phyloP scores from a whole-genome alignment of 192 early-diverging fungal genomes.

The Entomortierella parvispora region DNA sequence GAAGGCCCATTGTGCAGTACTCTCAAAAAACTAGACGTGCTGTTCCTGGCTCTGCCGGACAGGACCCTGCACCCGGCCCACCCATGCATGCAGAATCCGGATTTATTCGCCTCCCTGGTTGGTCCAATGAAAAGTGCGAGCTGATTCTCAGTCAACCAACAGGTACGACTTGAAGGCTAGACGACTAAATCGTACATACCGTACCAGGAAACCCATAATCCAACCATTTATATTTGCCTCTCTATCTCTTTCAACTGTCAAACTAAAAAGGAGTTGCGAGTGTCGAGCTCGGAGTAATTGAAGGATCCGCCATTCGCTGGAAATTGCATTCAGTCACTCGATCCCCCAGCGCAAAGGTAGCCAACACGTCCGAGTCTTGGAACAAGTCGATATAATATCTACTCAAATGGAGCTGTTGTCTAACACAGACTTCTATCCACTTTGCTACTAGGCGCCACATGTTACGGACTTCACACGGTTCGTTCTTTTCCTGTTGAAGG shows the following conservation, averaged over 20 bases:
- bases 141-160: slow-evolving; percentile 38
- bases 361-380: not conserved
- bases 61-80: slow-evolving; percentile 4
- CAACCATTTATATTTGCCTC: not conserved
- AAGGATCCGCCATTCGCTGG: slow-evolving; percentile 25
- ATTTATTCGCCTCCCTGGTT: slow-evolving; percentile 26
- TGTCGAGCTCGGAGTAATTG: slow-evolving; percentile 24
- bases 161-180: slow-evolving; percentile 6
- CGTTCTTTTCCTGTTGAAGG: not conserved
- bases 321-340: slow-evolving; percentile 9
- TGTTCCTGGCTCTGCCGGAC: not conserved
- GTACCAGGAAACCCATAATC: not conserved
- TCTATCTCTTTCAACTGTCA: not conserved
- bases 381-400: no score
- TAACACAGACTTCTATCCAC: no score
- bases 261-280: slow-evolving; percentile 22
- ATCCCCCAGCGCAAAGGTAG: slow-evolving; percentile 38
- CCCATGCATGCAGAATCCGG: slow-evolving; percentile 31
- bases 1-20: slow-evolving; percentile 27
- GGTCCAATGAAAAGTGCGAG: slow-evolving; percentile 28
- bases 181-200: not conserved
- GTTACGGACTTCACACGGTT: slow-evolving; percentile 38
- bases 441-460: slow-evolving; percentile 25
- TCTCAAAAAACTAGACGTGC: slow-evolving; percentile 31
- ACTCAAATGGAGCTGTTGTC: no score